phyloP scores from a whole-genome alignment of 331 rosid genomes.

The Malus hybrid region DNA sequence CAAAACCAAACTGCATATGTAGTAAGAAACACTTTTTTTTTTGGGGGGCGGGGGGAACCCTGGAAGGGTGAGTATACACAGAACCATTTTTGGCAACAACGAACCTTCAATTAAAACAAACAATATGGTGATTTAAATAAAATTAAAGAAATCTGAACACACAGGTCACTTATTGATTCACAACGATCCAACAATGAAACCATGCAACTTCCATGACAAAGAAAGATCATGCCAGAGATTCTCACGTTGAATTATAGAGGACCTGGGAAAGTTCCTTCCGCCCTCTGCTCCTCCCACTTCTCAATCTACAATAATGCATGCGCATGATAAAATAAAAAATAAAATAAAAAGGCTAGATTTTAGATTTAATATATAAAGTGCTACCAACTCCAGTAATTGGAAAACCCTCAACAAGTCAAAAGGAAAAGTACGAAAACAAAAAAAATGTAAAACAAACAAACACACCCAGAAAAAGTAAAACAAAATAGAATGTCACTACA shows the following conservation, averaged over 20 bases:
- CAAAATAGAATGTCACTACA: not conserved
- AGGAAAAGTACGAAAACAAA: not conserved
- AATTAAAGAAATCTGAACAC: conserved; percentile 11
- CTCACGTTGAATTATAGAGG: conserved; percentile 52
- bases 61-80: not conserved
- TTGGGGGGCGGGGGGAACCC: not conserved
- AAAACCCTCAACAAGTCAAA: not conserved
- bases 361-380: not conserved
- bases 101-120: not conserved
- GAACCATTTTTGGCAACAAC: not conserved
- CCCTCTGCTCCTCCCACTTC: conserved; percentile 91
- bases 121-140: not conserved
- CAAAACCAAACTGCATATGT: not conserved
- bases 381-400: not conserved
- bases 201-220: conserved; percentile 14
- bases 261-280: conserved; percentile 80
- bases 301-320: conserved; percentile 58
- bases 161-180: conserved; percentile 36
- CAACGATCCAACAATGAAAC: conserved; percentile 13
- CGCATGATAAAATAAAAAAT: not conserved
- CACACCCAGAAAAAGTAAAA: not conserved
- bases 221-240: not conserved
- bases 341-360: not conserved
- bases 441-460: not conserved
- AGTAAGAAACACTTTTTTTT: not conserved